Conservation (phyloP, 495 filamentous ascomycete genomes). For the Penicillium riverlandense region DNA sequence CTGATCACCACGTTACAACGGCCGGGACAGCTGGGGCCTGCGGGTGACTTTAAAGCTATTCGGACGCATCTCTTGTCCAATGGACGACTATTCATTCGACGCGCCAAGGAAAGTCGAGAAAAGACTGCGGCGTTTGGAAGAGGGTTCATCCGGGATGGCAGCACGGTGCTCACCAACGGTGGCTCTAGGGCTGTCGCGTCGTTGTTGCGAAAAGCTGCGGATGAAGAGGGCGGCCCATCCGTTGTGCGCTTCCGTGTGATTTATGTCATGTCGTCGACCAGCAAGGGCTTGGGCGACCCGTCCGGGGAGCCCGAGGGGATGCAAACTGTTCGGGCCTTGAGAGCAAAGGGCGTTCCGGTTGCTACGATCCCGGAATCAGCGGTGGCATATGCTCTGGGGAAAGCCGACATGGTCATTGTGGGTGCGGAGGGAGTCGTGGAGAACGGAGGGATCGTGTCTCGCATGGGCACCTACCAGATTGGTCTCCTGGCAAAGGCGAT, state of each 20-base stretch:
- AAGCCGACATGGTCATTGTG: constrained; percentile 74
- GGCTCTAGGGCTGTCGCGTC: constrained; percentile 77
- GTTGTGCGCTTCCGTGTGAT: constrained; percentile 73
- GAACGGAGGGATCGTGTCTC: constrained; percentile 84
- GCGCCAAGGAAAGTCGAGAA: constrained; percentile 79
- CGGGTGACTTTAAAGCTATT: constrained; percentile 71
- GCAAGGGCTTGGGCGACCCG: constrained; percentile 18
- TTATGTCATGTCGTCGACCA: constrained; percentile 54
- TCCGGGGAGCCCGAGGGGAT: constrained; percentile 49
- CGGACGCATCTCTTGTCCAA: constrained; percentile 77
- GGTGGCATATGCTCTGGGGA: constrained; percentile 78
- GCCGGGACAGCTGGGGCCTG: constrained; percentile 43
- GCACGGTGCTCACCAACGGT: constrained; percentile 78
- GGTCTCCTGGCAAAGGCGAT: constrained; percentile 71
- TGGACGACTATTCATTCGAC: constrained; percentile 72
- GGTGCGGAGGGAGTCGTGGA: constrained; percentile 93
- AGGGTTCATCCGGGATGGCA: constrained; percentile 67
- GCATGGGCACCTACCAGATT: constrained; percentile 89
- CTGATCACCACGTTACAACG: constrained; percentile 65
- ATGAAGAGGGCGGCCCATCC: constrained; percentile 48
- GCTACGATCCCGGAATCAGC: constrained; percentile 76
- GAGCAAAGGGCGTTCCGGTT: constrained; percentile 69
- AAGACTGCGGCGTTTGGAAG: constrained; percentile 74
- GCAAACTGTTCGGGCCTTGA: constrained; percentile 57
- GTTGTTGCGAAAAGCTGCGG: constrained; percentile 65